Percentiles rank a stretch among this genome's conserved stretches.
Evolutionary conservation across 2,329 filamentous ascomycete genomes (phyloP).

Genomic region (Epichloe brachyelytri): DNA sequence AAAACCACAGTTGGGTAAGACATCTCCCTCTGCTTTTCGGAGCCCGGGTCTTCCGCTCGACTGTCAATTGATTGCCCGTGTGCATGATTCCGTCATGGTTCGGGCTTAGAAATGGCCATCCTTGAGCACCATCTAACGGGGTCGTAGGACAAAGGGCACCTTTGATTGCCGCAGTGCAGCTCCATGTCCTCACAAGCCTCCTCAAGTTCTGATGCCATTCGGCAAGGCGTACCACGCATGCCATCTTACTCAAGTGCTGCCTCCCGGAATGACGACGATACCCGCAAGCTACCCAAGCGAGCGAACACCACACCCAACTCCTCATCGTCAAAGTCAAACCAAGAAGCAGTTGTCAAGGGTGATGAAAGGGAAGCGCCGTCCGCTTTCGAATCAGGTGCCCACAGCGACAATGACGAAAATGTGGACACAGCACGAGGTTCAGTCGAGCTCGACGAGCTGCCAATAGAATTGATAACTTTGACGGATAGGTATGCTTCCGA

Average conservation of each 20-base stretch:
- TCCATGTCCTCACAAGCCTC: conserved; percentile 22
- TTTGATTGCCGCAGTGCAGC: conserved; percentile 11
- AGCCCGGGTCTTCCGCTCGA: background rate
- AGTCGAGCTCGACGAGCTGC: conserved; percentile 74
- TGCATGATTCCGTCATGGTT: background rate
- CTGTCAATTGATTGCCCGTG: background rate
- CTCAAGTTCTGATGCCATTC: conserved; percentile 16
- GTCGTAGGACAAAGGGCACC: conserved; percentile 3
- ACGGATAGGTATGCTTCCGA: conserved; percentile 57
- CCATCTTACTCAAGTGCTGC: conserved; percentile 18
- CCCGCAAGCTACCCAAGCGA: conserved; percentile 25
- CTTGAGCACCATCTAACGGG: background rate
- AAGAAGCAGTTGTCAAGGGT: conserved; percentile 10
- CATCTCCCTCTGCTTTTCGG: background rate
- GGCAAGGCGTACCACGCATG: conserved; percentile 17
- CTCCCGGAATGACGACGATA: conserved; percentile 17
- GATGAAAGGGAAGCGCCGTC: conserved; percentile 25
- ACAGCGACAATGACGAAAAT: conserved; percentile 30
- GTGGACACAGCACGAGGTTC: conserved; percentile 38
- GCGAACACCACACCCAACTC: conserved; percentile 34
- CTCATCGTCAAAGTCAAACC: conserved; percentile 7
- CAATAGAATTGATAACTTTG: conserved; percentile 83
- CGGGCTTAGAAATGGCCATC: background rate
- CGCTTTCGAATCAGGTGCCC: conserved; percentile 34
- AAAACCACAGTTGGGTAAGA: background rate